phyloP scores from a whole-genome alignment of 2,329 filamentous ascomycete genomes.

The Periconia sp. region DNA sequence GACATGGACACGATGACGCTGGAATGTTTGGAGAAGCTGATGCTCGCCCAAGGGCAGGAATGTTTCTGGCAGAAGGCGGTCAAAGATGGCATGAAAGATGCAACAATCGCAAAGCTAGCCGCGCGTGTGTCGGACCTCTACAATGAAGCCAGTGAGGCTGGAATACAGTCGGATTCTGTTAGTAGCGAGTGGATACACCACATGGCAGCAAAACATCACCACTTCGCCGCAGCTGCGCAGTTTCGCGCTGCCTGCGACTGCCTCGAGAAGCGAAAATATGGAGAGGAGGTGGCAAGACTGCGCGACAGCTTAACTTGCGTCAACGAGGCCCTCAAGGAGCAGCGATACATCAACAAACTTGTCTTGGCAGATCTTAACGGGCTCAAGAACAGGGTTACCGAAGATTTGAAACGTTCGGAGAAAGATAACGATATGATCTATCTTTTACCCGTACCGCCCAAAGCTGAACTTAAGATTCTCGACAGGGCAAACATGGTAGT shows the following conservation, averaged over 20 bases:
- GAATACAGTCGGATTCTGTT: slow-evolving; percentile 84
- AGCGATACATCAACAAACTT: slow-evolving; percentile 75
- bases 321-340: slow-evolving; percentile 83
- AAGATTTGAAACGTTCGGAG: slow-evolving; percentile 88
- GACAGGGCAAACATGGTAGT: slow-evolving; percentile 89
- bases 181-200: slow-evolving; percentile 98
- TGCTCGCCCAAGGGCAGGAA: slow-evolving; percentile 92
- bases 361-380: slow-evolving; percentile 82
- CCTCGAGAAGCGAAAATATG: slow-evolving; percentile 90
- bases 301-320: slow-evolving; percentile 81
- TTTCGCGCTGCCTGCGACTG: slow-evolving; percentile 89
- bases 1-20: slow-evolving; percentile 93
- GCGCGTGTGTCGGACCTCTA: slow-evolving; percentile 92
- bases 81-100: slow-evolving; percentile 90
- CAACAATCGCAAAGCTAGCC: slow-evolving; percentile 86
- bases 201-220: slow-evolving; percentile 94
- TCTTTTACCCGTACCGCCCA: slow-evolving; percentile 80
- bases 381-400: slow-evolving; percentile 77
- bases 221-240: slow-evolving; percentile 94
- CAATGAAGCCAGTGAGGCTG: slow-evolving; percentile 77
- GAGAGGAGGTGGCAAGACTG: slow-evolving; percentile 88
- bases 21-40: slow-evolving; percentile 77
- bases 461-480: slow-evolving; percentile 81
- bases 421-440: slow-evolving; percentile 98
- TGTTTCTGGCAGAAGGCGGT: slow-evolving; percentile 98